Evolutionary conservation across 2,329 filamentous ascomycete genomes (phyloP), one percentile per base, ranked within the genome.

Genomic region (Aspergillus sp.): DNA sequence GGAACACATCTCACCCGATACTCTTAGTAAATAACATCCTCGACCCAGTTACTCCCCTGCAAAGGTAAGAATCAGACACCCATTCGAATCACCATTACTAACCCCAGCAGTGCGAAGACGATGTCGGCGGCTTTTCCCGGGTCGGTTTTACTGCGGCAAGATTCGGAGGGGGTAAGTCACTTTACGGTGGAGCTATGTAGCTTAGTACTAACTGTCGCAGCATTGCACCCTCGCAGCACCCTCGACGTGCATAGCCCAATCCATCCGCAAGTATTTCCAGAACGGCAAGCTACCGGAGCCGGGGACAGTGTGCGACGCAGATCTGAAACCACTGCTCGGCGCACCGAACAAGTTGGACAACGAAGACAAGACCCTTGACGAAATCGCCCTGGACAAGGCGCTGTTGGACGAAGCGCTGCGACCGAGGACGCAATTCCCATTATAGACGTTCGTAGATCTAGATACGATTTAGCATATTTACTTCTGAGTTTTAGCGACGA

Each of bases 31-130:
- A 80, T 37, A 86, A 83, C 64, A 82, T 79, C 0, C 76, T 81
- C 14, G 85, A 87, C 56, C 85, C 86, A 0, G 82, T 87, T 1
- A 87, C 84, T 0, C 84, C 84, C 3, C 69, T 87, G 48, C 58
- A 62, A 19, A 74, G 64, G 70, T 72, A 61, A 19, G 57, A n/a
- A 47, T 12, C 41, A n/a, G 35, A 15, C 35, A 21, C 33, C 27
- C 19, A 14, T 17, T 1, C 11, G 25, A 7, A 6, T n/a, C 17
- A 3, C 15, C 7, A 19, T 37, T 47, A n/a, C 60, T 66, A 48
- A 65, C 23, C 3, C 9, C 31, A n/a, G n/a, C 40, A 72, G 71
- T 55, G 71, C 70, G 19, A 60, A 71, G 35, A 70, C 69, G 31
- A 77, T 78, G 74, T 69, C 73, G 1, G 27, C 62, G 15, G 61